phyloP scores from a whole-genome alignment of 768 basidiomycete genomes.

The Lactifluus volemus region DNA sequence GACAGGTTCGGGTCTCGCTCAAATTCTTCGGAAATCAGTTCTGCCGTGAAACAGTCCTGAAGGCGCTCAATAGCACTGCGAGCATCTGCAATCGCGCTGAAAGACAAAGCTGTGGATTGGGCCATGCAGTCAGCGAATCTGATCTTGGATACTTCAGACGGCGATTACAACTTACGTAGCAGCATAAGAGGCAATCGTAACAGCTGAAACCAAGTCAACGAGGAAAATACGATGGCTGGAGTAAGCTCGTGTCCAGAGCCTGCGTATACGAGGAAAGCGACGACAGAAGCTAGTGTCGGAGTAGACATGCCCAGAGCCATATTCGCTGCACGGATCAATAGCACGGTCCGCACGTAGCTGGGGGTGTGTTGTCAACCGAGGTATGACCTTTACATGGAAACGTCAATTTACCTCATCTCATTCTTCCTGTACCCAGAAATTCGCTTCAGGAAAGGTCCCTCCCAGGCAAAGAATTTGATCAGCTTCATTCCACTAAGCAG shows the following conservation, averaged over 20 bases:
- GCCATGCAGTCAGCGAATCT: neutral
- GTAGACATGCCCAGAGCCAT: constrained; percentile 63
- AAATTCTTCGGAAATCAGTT: constrained; percentile 54
- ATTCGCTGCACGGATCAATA: constrained; percentile 58
- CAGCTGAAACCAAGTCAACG: constrained; percentile 77
- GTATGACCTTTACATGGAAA: neutral
- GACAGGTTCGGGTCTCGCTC: constrained; percentile 45
- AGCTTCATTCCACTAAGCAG: constrained; percentile 83
- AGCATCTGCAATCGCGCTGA: constrained; percentile 80
- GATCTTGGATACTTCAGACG: neutral
- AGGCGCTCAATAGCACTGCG: constrained; percentile 72
- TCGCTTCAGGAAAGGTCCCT: constrained; percentile 67
- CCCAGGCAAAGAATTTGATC: constrained; percentile 92
- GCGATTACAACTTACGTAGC: constrained; percentile 30
- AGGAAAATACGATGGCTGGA: constrained; percentile 72
- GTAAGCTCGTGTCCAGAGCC: constrained; percentile 57
- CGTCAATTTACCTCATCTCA: constrained; percentile 46
- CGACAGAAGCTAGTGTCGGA: constrained; percentile 71
- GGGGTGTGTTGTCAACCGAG: neutral
- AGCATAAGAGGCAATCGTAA: constrained; percentile 78
- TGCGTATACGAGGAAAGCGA: constrained; percentile 71
- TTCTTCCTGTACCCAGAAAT: constrained; percentile 59
- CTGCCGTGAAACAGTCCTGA: constrained; percentile 75
- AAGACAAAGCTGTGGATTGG: constrained; percentile 42
- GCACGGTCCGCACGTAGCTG: constrained; percentile 57